These are phyloP conservation scores for Aschersonia sp. DNA, from an alignment of 2,329 filamentous ascomycete species.

Conservation along the genomic window DNA sequence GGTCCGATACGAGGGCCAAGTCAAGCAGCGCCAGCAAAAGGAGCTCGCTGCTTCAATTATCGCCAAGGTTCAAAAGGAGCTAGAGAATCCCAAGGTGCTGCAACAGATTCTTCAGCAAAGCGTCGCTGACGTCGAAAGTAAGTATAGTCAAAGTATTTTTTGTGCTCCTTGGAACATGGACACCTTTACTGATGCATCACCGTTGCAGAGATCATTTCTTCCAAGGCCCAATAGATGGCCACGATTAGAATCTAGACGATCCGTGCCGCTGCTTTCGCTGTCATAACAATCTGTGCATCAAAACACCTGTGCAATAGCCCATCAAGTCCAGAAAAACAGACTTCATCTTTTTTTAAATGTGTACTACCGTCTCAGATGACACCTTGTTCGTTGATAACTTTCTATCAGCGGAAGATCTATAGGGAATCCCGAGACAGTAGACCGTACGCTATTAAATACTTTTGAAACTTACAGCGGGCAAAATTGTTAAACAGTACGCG, in stretches of 20 bases:
- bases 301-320: slow-evolving; percentile 46
- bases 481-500: too few relatives aligned
- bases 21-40: slow-evolving; percentile 96
- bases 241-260: slow-evolving; percentile 16
- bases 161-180: background rate
- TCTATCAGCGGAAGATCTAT: too few relatives aligned
- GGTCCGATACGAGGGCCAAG: slow-evolving; percentile 96
- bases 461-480: too few relatives aligned
- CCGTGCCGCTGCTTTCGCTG: slow-evolving; percentile 33
- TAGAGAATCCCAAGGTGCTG: slow-evolving; percentile 92
- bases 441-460: too few relatives aligned
- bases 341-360: background rate
- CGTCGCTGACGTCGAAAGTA: slow-evolving; percentile 91
- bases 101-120: slow-evolving; percentile 98
- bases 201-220: slow-evolving; percentile 41
- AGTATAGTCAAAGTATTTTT: slow-evolving; percentile 6
- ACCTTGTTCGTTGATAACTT: too few relatives aligned
- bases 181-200: slow-evolving; percentile 13
- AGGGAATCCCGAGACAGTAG: too few relatives aligned
- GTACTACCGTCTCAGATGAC: too few relatives aligned
- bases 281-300: slow-evolving; percentile 38
- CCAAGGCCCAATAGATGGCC: slow-evolving; percentile 47
- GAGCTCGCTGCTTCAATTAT: slow-evolving; percentile 90
- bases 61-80: slow-evolving; percentile 96
- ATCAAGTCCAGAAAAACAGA: background rate